Percentiles rank a stretch among this genome's conserved stretches.
phyloP scores from a whole-genome alignment of 2,329 filamentous ascomycete genomes.

The Aspergillus eucalypticola region DNA sequence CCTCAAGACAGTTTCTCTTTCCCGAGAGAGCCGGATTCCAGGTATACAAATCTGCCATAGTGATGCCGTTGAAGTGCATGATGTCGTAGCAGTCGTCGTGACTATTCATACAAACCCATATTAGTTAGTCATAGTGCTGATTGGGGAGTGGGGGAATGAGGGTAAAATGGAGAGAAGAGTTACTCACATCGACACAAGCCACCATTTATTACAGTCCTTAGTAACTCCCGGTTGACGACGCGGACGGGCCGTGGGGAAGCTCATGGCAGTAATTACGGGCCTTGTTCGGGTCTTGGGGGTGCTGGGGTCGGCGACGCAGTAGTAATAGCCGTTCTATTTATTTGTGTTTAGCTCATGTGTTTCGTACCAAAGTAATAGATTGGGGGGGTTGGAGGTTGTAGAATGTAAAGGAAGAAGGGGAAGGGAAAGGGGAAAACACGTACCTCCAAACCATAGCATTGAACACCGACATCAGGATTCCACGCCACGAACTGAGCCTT shows the following conservation, averaged over 20 bases:
- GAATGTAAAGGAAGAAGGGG: not conserved
- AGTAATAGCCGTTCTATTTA: conserved; percentile 2
- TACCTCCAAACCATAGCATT: conserved; percentile 6
- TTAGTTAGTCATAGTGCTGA: not conserved
- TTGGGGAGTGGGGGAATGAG: not conserved
- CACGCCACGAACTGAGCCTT: conserved; percentile 10
- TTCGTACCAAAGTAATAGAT: too few species aligned
- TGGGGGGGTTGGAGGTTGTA: too few species aligned
- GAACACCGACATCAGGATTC: conserved; percentile 7
- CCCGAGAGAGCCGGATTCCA: conserved; percentile 31
- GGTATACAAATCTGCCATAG: conserved; percentile 22
- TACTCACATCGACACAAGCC: conserved; percentile 1
- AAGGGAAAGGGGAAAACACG: not conserved
- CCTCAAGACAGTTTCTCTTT: not conserved
- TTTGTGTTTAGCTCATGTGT: not conserved
- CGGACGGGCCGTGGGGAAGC: not conserved
- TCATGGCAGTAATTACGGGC: not conserved
- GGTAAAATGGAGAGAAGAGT: not conserved
- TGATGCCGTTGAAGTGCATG: not conserved
- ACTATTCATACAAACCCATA: not conserved
- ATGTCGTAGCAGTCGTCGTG: conserved; percentile 7
- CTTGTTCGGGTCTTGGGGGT: conserved; percentile 10
- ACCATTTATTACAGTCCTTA: conserved; percentile 3
- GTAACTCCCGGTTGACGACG: conserved; percentile 3
- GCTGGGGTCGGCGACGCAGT: conserved; percentile 10